These are phyloP conservation scores for Eucalyptus curtisii DNA, from an alignment of 345 rosid species.

Conservation along the genomic window DNA sequence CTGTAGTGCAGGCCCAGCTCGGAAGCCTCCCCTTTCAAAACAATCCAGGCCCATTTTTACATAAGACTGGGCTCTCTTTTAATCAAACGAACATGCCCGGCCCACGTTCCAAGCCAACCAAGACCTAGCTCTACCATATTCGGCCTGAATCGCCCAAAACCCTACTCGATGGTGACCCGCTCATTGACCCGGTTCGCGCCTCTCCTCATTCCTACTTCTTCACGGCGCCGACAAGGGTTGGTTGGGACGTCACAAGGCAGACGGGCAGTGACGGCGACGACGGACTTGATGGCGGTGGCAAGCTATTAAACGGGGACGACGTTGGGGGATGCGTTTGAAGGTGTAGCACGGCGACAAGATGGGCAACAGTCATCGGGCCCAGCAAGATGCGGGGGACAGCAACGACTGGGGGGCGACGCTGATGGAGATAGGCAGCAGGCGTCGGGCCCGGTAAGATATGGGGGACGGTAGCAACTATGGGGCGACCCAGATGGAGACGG, in stretches of 20 bases:
- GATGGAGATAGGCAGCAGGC: rapidly evolving
- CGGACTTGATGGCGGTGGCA: too few relatives aligned
- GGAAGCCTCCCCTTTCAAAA: too few relatives aligned
- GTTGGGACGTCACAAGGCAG: rapidly evolving
- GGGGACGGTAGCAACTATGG: rapidly evolving
- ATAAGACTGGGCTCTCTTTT: too few relatives aligned
- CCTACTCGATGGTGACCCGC: too few relatives aligned
- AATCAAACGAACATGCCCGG: rapidly evolving
- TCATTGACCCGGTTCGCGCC: rapidly evolving
- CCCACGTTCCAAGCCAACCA: too few relatives aligned
- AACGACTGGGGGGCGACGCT: rapidly evolving
- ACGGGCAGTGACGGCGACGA: rapidly evolving
- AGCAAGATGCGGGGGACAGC: rapidly evolving
- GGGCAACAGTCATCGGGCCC: too few relatives aligned
- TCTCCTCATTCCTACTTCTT: too few relatives aligned
- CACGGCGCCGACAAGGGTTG: rapidly evolving
- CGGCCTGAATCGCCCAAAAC: rapidly evolving
- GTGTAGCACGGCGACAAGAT: too few relatives aligned
- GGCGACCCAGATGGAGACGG: too few relatives aligned
- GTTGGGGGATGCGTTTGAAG: rapidly evolving
- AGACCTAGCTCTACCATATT: too few relatives aligned
- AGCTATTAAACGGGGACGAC: rapidly evolving
- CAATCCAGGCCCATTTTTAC: too few relatives aligned
- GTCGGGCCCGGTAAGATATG: rapidly evolving
- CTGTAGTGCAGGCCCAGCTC: rapidly evolving